A percentile compares a stretch with the other conserved stretches of the same genome.
Conservation (phyloP, 345 rosid species). For the Citrus reticulata region DNA sequence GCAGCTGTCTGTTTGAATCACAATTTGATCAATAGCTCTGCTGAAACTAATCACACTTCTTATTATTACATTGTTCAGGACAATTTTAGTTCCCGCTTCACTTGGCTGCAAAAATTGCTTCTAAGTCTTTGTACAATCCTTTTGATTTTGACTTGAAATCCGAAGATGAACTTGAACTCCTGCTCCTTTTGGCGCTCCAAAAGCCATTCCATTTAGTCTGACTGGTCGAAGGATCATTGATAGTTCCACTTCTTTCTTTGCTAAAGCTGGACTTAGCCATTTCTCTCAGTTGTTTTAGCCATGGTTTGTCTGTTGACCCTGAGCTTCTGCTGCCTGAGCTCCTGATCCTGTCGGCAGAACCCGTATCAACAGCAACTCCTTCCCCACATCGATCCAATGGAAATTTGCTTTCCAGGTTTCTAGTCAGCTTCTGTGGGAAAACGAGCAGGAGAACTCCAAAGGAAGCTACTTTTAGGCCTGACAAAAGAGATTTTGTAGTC, state of each 20-base stretch:
- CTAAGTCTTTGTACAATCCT: constrained; percentile 71
- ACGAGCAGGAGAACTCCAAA: constrained; percentile 55
- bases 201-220: constrained; percentile 63
- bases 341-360: constrained; percentile 39
- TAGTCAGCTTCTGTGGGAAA: constrained; percentile 45
- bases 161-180: constrained; percentile 48
- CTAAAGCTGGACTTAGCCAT: constrained; percentile 80
- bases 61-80: not conserved
- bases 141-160: constrained; percentile 55
- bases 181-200: constrained; percentile 62
- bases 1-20: not conserved
- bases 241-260: constrained; percentile 42
- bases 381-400: constrained; percentile 24
- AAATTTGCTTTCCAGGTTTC: constrained; percentile 41
- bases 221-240: constrained; percentile 77
- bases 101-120: constrained; percentile 78
- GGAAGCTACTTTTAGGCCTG: constrained; percentile 59
- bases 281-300: constrained; percentile 73
- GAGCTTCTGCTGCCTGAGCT: constrained; percentile 63
- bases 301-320: constrained; percentile 54
- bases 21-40: not conserved
- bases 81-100: constrained; percentile 26
- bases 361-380: constrained; percentile 31
- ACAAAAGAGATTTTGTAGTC: constrained; percentile 38
- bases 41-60: not conserved